phyloP scores from a whole-genome alignment of 2,329 filamentous ascomycete species.

The Grosmannia penicillata region DNA sequence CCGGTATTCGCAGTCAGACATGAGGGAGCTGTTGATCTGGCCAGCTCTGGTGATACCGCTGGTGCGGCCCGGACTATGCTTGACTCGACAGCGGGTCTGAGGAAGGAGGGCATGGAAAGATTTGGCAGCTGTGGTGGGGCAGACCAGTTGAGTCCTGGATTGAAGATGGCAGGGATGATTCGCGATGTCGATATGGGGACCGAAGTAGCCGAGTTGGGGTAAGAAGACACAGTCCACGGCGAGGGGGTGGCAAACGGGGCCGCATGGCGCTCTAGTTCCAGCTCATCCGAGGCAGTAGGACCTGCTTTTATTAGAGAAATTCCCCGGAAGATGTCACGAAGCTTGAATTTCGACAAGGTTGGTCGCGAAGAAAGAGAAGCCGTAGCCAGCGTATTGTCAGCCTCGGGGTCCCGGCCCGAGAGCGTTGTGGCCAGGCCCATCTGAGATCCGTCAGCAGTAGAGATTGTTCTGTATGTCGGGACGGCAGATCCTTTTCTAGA shows the following conservation, averaged over 20 bases:
- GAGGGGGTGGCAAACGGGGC: not conserved
- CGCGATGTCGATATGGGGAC: not conserved
- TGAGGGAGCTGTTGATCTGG: too few species aligned
- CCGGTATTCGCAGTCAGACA: too few species aligned
- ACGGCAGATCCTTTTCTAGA: constrained; percentile 5
- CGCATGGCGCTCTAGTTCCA: not conserved
- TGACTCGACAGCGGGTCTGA: too few species aligned
- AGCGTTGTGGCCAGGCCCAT: not conserved
- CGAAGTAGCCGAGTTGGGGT: too few species aligned
- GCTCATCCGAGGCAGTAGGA: not conserved
- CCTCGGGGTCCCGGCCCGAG: not conserved
- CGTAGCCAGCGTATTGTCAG: not conserved
- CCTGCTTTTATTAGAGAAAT: too few species aligned
- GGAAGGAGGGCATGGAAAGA: not conserved
- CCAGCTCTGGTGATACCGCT: too few species aligned
- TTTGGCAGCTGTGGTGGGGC: not conserved
- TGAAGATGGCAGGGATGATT: not conserved
- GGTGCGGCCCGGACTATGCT: too few species aligned
- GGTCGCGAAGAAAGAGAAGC: too few species aligned
- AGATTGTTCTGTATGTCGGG: too few species aligned
- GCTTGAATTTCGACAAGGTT: too few species aligned
- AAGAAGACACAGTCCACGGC: not conserved
- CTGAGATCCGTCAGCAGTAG: too few species aligned
- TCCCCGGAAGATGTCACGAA: not conserved
- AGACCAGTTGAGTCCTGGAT: constrained; percentile 7